A percentile compares a stretch with the other conserved stretches of the same genome.
Evolutionary conservation across 2,329 filamentous ascomycete genomes (phyloP).

Genomic region (Colletotrichum musicola): DNA sequence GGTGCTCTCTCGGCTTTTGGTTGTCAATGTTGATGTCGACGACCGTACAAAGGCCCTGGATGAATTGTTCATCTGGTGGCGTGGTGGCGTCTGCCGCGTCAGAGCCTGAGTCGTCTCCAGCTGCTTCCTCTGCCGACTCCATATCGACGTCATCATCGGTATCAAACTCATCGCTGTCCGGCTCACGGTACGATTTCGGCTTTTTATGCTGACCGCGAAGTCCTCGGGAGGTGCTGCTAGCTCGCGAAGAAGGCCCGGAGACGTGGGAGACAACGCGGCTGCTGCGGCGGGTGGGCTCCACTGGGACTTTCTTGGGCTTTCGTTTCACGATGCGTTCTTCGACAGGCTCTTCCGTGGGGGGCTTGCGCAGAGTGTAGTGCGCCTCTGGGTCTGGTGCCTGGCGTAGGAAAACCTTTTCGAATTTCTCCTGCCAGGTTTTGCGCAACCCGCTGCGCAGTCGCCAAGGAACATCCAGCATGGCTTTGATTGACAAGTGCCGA

Average conservation of each 20-base stretch:
- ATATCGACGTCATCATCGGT: conserved; percentile 39
- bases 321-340: conserved; percentile 11
- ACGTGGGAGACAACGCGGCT: conserved; percentile 49
- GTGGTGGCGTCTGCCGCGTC: conserved; percentile 23
- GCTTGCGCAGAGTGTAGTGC: conserved; percentile 42
- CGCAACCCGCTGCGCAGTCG: conserved; percentile 84
- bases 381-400: conserved; percentile 55
- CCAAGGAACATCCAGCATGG: conserved; percentile 85
- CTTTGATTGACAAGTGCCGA: conserved; percentile 78
- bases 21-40: conserved; percentile 83
- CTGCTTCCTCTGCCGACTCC: conserved; percentile 19
- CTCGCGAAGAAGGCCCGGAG: conserved; percentile 44
- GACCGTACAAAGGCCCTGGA: conserved; percentile 78
- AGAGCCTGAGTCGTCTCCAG: conserved; percentile 31
- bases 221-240: conserved; percentile 45
- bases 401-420: conserved; percentile 76
- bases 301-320: conserved; percentile 15
- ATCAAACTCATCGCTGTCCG: conserved; percentile 61
- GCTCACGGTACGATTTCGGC: conserved; percentile 56
- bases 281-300: conserved; percentile 52
- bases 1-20: conserved; percentile 76
- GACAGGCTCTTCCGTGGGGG: not conserved
- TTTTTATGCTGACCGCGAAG: conserved; percentile 39
- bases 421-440: conserved; percentile 78
- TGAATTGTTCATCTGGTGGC: conserved; percentile 46